A percentile compares a stretch with the other conserved stretches of the same genome.
Evolutionary conservation across 371 early-diverging fungal species (phyloP).

Genomic region (Mortierella sp.): DNA sequence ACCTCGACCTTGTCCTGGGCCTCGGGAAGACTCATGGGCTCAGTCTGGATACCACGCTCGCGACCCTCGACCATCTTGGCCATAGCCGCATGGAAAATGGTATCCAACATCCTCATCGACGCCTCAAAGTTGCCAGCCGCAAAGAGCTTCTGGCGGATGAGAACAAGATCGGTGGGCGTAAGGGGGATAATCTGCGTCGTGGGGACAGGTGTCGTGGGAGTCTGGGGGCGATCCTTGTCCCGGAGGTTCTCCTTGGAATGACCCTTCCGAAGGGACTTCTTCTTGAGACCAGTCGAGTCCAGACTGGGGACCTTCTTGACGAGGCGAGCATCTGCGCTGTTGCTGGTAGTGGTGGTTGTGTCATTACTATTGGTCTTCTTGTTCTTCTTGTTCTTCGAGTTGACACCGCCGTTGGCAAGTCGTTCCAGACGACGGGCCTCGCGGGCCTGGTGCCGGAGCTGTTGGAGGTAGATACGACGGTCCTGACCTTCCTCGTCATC

Average conservation of each 20-base stretch:
- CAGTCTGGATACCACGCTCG: slow-evolving; percentile 55
- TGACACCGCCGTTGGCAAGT: slow-evolving; percentile 24
- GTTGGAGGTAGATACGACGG: slow-evolving; percentile 52
- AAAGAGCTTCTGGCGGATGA: slow-evolving; percentile 57
- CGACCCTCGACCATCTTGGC: slow-evolving; percentile 59
- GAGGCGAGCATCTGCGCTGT: not conserved
- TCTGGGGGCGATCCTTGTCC: slow-evolving; percentile 40
- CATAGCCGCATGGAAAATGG: slow-evolving; percentile 57
- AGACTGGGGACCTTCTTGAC: slow-evolving; percentile 21
- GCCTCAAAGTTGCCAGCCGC: slow-evolving; percentile 57
- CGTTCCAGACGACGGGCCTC: slow-evolving; percentile 56
- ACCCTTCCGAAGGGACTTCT: slow-evolving; percentile 36
- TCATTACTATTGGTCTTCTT: not conserved
- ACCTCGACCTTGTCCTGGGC: slow-evolving; percentile 1
- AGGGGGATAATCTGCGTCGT: slow-evolving; percentile 52
- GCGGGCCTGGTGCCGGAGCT: slow-evolving; percentile 36
- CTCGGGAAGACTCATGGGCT: slow-evolving; percentile 28
- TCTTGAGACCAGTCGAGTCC: slow-evolving; percentile 23
- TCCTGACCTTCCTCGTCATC: slow-evolving; percentile 56
- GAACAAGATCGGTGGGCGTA: slow-evolving; percentile 47
- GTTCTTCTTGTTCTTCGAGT: slow-evolving; percentile 17
- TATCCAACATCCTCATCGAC: slow-evolving; percentile 56
- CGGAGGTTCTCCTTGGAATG: slow-evolving; percentile 42
- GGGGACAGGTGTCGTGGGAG: slow-evolving; percentile 53
- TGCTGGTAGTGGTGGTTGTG: slow-evolving; percentile 2